Evolutionary conservation across 306 rosid genomes (phyloP), one percentile per base, ranked within the genome.

Genomic region (Clitoria ternatea): DNA sequence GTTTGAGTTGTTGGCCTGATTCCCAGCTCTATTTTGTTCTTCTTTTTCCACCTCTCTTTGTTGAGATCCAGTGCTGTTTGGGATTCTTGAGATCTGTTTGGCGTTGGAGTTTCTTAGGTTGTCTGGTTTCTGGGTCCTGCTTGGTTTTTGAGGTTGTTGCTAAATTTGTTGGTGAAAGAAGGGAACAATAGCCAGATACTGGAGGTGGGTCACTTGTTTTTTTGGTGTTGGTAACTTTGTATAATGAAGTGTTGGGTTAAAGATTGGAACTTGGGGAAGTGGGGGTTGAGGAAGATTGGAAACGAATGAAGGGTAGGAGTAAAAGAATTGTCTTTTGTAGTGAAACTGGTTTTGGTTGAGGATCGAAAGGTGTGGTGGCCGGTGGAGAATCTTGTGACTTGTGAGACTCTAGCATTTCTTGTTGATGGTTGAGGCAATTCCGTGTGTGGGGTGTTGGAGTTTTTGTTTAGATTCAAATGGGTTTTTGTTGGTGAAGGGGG

Each of bases 331-430:
- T 80, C 17, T 83, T 87, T 52, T 86, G 78, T 42, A 66, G 85
- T 72, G 86, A 85, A 57, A 83, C 85, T 72, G 92, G 92, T 75
- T 86, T 90, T 79, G 91, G 93, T 76, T 88, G 92, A 85, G 77
- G 87, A 50, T 81, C 79, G 33, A 7, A 29, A 47, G 27, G 63
- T n/a, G 80, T 62, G 77, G 80, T n/a, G n/a, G n/a, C n/a, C n/a
- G n/a, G n/a, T n/a, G n/a, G n/a, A n/a, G 73, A 52, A 66, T 81
- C 15, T 40, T 78, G 43, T 47, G 27, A 74, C 84, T 37, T 33
- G n/a, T n/a, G n/a, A n/a, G n/a, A n/a, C 73, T 17, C 45, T n/a
- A 30, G 71, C 75, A 55, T 75, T 75, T 82, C 36, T 69, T 0
- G 23, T 69, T 69, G 23, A 77, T 67, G 76, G 37, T 61, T 33